phyloP scores from a whole-genome alignment of 139 green algal genomes.

The Chlorella sorokiniana region DNA sequence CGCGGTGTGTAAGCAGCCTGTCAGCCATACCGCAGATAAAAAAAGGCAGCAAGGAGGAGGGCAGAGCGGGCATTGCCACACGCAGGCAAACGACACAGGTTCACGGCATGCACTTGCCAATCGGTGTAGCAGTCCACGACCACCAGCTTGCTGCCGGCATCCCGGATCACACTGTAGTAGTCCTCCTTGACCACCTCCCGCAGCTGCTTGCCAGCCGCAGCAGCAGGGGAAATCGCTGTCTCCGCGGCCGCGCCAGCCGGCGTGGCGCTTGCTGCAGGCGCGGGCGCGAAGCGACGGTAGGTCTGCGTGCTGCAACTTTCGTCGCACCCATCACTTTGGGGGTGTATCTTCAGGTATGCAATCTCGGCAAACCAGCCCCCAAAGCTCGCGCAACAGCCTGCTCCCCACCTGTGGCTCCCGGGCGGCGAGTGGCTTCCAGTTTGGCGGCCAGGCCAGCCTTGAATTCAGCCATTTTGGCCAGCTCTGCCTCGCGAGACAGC shows the following conservation, averaged over 20 bases:
- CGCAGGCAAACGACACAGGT: too few species aligned
- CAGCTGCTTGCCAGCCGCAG: conserved; percentile 9
- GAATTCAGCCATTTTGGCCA: conserved; percentile 46
- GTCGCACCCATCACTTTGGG: too few species aligned
- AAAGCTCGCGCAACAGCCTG: too few species aligned
- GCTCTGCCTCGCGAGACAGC: conserved; percentile 41
- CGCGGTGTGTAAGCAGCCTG: too few species aligned
- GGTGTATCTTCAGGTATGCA: too few species aligned
- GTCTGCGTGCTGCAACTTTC: too few species aligned
- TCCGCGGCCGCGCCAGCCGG: conserved; percentile 8
- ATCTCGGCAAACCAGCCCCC: too few species aligned
- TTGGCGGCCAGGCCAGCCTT: conserved; percentile 36
- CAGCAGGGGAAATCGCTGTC: not conserved
- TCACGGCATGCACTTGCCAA: too few species aligned
- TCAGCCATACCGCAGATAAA: too few species aligned
- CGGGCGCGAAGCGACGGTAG: too few species aligned
- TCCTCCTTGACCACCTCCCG: conserved; percentile 12
- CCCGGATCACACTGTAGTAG: conserved; percentile 29
- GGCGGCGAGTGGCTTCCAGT: conserved; percentile 16
- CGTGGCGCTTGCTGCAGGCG: not conserved
- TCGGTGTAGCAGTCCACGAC: conserved; percentile 78
- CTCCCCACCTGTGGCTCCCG: not conserved
- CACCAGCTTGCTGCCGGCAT: conserved; percentile 53
- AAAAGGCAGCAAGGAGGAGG: too few species aligned
- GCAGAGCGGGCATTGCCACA: too few species aligned